A percentile compares a stretch with the other conserved stretches of the same genome.
phyloP scores from a whole-genome alignment of 2,329 filamentous ascomycete species.

The Clarireedia hainanense region DNA sequence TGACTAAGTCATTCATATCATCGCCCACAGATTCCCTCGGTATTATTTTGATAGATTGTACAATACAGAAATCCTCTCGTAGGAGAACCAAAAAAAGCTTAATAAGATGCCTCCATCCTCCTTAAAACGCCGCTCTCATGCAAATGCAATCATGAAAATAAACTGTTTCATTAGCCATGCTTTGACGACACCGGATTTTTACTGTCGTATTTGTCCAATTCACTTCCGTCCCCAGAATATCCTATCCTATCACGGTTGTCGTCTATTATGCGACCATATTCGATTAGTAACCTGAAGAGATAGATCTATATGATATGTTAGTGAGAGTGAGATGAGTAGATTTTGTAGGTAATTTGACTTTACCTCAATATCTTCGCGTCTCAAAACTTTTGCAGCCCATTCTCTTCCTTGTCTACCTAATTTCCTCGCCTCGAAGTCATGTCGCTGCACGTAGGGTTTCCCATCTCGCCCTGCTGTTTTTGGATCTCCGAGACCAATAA shows the following conservation, averaged over 20 bases:
- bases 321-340: not conserved
- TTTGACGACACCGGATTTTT: slow-evolving; percentile 12
- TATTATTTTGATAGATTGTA: too few species aligned
- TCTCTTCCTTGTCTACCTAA: slow-evolving; percentile 59
- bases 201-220: slow-evolving; percentile 26
- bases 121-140: too few species aligned
- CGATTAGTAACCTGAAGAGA: slow-evolving; percentile 57
- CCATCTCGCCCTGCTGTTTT: slow-evolving; percentile 41
- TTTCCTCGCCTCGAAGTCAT: slow-evolving; percentile 50
- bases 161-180: too few species aligned
- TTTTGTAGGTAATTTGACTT: slow-evolving; percentile 35
- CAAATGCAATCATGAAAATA: too few species aligned
- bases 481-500: slow-evolving; percentile 50
- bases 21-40: too few species aligned
- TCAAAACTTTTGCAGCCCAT: slow-evolving; percentile 64
- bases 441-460: slow-evolving; percentile 32
- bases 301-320: slow-evolving; percentile 36
- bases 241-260: slow-evolving; percentile 30
- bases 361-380: slow-evolving; percentile 65
- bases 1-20: too few species aligned
- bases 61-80: too few species aligned
- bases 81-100: too few species aligned
- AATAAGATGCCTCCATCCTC: too few species aligned
- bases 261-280: slow-evolving; percentile 43
- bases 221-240: slow-evolving; percentile 28